Conservation (phyloP, 2,329 filamentous ascomycete genomes). For the Colletotrichum navitas region DNA sequence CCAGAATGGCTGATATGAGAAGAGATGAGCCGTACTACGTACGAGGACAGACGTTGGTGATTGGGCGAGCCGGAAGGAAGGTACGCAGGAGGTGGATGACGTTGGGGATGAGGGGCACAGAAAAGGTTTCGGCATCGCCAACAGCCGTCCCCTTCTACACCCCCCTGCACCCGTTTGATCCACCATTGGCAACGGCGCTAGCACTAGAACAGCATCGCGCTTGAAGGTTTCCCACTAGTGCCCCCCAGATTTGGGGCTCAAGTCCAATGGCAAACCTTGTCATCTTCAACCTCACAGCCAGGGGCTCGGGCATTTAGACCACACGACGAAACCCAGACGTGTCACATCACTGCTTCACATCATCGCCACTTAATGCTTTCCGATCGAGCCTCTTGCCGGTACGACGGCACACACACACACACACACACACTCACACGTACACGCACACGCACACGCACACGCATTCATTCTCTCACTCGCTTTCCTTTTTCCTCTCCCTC, state of each 20-base stretch:
- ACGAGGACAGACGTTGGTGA: not conserved
- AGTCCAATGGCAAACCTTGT: conserved; percentile 41
- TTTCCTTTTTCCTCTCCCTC: not conserved
- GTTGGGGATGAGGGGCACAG: conserved; percentile 19
- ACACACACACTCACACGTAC: not conserved
- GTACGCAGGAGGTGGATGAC: conserved; percentile 2
- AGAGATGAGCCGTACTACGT: conserved; percentile 8
- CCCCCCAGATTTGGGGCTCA: conserved; percentile 42
- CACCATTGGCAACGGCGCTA: conserved; percentile 35
- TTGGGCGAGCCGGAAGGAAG: conserved; percentile 1
- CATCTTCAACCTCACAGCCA: conserved; percentile 29
- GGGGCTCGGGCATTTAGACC: conserved; percentile 38
- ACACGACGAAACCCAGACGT: conserved; percentile 57
- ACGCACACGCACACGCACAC: not conserved
- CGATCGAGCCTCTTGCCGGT: conserved; percentile 20
- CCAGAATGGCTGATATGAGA: conserved; percentile 18
- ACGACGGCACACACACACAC: not conserved
- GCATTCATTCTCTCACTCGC: not conserved
- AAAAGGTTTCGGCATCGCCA: conserved; percentile 41
- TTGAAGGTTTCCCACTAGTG: conserved; percentile 37
- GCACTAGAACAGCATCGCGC: conserved; percentile 1
- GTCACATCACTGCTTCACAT: conserved; percentile 63
- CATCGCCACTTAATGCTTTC: conserved; percentile 47
- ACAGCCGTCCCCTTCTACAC: conserved; percentile 39
- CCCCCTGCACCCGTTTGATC: conserved; percentile 43